Base-by-base conservation (phyloP, 352 stramenopile species). In the Phytophthora ramorum region DNA sequence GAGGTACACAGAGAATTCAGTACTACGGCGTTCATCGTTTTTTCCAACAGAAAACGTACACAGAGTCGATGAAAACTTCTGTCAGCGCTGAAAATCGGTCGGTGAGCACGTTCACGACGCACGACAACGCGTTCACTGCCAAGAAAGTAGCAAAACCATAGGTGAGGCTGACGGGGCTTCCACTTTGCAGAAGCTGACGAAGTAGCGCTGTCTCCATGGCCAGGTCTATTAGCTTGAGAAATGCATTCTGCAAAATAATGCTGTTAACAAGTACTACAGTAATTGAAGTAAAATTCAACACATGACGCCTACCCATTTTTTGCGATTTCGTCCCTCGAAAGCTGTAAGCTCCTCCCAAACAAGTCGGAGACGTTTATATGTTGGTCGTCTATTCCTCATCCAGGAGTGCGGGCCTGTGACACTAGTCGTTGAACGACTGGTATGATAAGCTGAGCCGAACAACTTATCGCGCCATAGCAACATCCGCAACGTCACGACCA, bases 291-390 rank as follows among this genome's bases (percentile, higher is more conserved):
- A 43, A 43, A 43, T 0, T 43, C 37, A 41, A 3, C 37, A 43
- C 37, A 19, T 19, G 37, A 43, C 4, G 32, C 28, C 43, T 67
- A 83, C 78, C 75, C 75, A 86, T 38, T 73, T 58, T 50, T 86
- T 86, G 13, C 77, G 66, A 20, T 81, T 71, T 16, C 53, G 51
- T 1, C 77, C 75, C 3, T 71, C 64, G 13, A 75, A 69, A 4
- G 55, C 54, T 2, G 69, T 73, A 43, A 83, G 47, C 6, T 81
- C 65, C n/a, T 45, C 41, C 35, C 30, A 63, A 2, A 68, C 8
- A 17, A 26, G 35, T 0, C 32, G 35, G 56, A 50, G 2, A 8
- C 51, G 58, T 20, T 46, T 55, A 22, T 37, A 63, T 0, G 20
- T 43, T 38, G 62, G 17, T 1, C 47, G n/a, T 8, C 22, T 8